These are phyloP conservation scores for Aspergillus taichungensis DNA, from an alignment of 495 filamentous ascomycete species.

Conservation along the genomic window DNA sequence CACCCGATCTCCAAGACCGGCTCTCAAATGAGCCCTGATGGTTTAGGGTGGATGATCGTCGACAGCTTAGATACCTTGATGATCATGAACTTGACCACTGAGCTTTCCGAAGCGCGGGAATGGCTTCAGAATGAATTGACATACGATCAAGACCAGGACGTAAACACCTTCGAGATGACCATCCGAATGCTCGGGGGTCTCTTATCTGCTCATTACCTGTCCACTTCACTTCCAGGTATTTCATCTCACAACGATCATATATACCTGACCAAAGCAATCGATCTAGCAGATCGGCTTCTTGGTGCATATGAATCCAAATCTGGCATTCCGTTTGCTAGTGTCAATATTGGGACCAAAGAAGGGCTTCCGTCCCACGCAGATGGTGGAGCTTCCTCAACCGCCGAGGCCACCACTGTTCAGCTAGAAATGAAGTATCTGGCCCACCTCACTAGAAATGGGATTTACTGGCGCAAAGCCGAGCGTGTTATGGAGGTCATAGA, in stretches of 20 bases:
- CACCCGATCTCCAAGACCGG: slow-evolving; percentile 64
- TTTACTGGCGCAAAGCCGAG: slow-evolving; percentile 76
- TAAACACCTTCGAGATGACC: slow-evolving; percentile 85
- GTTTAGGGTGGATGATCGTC: slow-evolving; percentile 80
- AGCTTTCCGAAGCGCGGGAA: slow-evolving; percentile 62
- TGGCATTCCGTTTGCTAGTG: slow-evolving; percentile 70
- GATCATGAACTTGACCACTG: slow-evolving; percentile 77
- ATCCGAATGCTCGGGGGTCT: slow-evolving; percentile 84
- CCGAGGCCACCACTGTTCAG: slow-evolving; percentile 76
- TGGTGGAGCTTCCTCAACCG: slow-evolving; percentile 71
- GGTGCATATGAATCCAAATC: slow-evolving; percentile 67
- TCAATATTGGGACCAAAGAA: slow-evolving; percentile 59
- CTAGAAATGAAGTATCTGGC: slow-evolving; percentile 84
- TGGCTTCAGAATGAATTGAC: slow-evolving; percentile 62
- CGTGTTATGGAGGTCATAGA: slow-evolving; percentile 77
- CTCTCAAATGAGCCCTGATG: slow-evolving; percentile 56
- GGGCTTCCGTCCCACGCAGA: slow-evolving; percentile 66
- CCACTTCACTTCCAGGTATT: slow-evolving; percentile 49
- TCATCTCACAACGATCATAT: slow-evolving; percentile 59
- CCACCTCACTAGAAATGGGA: slow-evolving; percentile 69
- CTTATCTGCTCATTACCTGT: slow-evolving; percentile 77
- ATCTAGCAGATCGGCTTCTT: slow-evolving; percentile 67
- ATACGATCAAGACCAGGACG: slow-evolving; percentile 76
- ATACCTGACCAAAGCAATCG: slow-evolving; percentile 76
- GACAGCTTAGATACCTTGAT: slow-evolving; percentile 82